A percentile compares a stretch with the other conserved stretches of the same genome.
Evolutionary conservation across 2,329 filamentous ascomycete species (phyloP).

Genomic region (Cordyceps pruinosa): DNA sequence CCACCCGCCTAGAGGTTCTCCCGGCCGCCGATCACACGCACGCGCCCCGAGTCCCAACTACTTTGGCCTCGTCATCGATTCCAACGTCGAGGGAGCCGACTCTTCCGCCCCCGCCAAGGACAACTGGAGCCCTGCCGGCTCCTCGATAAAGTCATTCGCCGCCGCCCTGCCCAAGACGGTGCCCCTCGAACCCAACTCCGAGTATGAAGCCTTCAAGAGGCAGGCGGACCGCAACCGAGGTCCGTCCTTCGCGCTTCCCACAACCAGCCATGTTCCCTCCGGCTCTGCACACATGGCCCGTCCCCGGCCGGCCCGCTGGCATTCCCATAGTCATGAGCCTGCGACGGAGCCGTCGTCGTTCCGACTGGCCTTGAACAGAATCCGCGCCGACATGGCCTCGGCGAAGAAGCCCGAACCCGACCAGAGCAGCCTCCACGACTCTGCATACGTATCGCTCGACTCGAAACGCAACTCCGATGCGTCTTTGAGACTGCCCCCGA

Average conservation of each 20-base stretch:
- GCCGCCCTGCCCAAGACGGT: conserved; percentile 62
- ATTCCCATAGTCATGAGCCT: conserved; percentile 32
- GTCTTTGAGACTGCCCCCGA: conserved; percentile 35
- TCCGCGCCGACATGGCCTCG: conserved; percentile 2
- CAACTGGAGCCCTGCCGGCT: conserved; percentile 69
- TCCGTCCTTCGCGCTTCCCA: conserved; percentile 41
- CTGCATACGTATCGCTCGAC: conserved; percentile 47
- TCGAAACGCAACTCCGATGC: conserved; percentile 47
- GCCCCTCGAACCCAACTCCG: conserved; percentile 67
- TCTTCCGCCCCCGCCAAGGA: conserved; percentile 57
- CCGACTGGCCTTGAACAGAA: conserved; percentile 7
- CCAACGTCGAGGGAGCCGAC: conserved; percentile 53
- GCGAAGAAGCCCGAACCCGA: conserved; percentile 24
- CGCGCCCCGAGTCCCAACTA: conserved; percentile 71
- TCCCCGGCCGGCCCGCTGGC: conserved; percentile 39
- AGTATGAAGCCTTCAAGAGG: conserved; percentile 73
- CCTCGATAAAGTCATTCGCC: conserved; percentile 63
- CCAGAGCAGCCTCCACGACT: conserved; percentile 41
- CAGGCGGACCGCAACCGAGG: conserved; percentile 60
- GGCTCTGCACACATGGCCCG: conserved; percentile 26
- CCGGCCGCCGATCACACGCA: conserved; percentile 19
- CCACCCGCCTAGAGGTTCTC: conserved; percentile 45
- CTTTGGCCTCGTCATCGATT: conserved; percentile 68
- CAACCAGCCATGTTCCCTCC: conserved; percentile 29
- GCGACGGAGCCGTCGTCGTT: conserved; percentile 3